Evolutionary conservation across 2,329 filamentous ascomycete species (phyloP).

Genomic region (Gremmenia infestans): DNA sequence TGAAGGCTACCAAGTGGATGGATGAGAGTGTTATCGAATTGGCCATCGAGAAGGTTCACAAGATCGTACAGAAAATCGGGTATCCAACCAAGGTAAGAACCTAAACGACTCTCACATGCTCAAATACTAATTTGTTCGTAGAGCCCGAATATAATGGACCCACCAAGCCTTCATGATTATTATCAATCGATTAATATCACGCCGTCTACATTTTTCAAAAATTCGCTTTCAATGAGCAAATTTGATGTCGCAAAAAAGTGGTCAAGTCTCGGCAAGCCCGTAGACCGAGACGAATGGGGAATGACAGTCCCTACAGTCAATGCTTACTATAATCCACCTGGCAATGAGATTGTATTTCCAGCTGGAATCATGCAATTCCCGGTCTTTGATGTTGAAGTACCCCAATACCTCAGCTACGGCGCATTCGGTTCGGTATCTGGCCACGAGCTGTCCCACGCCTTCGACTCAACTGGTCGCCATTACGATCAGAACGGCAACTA

Average conservation of each 20-base stretch:
- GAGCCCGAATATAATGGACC: constrained; percentile 57
- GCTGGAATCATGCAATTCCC: constrained; percentile 67
- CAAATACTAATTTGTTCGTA: constrained; percentile 16
- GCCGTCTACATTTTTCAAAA: constrained; percentile 50
- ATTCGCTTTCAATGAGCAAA: constrained; percentile 46
- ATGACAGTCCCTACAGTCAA: constrained; percentile 60
- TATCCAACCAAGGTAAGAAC: constrained; percentile 49
- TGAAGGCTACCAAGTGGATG: constrained; percentile 60
- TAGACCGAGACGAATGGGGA: constrained; percentile 54
- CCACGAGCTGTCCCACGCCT: constrained; percentile 66
- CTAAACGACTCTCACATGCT: background rate
- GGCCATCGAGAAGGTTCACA: constrained; percentile 59
- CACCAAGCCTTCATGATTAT: constrained; percentile 49
- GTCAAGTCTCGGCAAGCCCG: constrained; percentile 54
- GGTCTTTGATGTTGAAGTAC: constrained; percentile 57
- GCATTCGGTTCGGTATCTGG: constrained; percentile 62
- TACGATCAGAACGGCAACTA: constrained; percentile 62
- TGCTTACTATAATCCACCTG: constrained; percentile 56
- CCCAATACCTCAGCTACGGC: constrained; percentile 63
- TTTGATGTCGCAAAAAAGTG: constrained; percentile 47
- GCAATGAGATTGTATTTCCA: constrained; percentile 63
- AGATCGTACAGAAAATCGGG: constrained; percentile 64
- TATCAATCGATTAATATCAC: constrained; percentile 51
- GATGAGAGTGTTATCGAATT: constrained; percentile 53
- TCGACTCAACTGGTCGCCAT: constrained; percentile 60